Base-by-base conservation (phyloP, 1,284 basidiomycete species). In the Ustilago crameri region DNA sequence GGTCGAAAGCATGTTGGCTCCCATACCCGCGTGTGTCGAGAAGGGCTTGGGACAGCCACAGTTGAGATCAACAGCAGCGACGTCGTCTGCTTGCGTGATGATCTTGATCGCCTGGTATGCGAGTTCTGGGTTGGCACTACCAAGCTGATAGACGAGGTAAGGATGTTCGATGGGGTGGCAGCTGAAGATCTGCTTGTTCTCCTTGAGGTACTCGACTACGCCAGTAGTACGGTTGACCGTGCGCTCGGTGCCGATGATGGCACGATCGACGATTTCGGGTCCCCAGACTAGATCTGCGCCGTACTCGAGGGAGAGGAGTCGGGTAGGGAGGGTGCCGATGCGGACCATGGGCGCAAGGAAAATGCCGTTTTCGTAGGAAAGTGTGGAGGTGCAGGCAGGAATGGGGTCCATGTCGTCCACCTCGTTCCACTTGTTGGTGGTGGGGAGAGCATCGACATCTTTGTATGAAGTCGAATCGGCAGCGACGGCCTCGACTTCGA, bases 241-340 rank as follows among this genome's bases (percentile, higher is more conserved):
- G 54, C 95, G 87, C 71, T 90, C 88, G 0, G 91, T 86, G 56
- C 95, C 92, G 44, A 98, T 87, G 59, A 99, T 94, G 14, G 96
- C 96, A 84, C 92, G 93, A 85, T 99, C 96, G 7, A 99, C 91
- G 44, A 93, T 91, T 82, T 98, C 96, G 0, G 95, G 96, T 10
- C 92, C 91, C 96, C 96, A 99, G 0, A 99, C 95, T 5, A 98
- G 87, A 15, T 90, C 90, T 3, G 95, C 95, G 2, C 95, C 95
- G 80, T 98, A 91, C 76, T 95, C 93, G 42, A 98, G 87, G 9
- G 93, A 90, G 70, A 93, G 90, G 17, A 95, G 84, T 38, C 93
- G 89, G 5, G 91, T 92, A 0, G 91, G 91, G 30, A 93, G 78
- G 32, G 76, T 73, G 18, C 75, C 80, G 47, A 76, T 77, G 23